These are phyloP conservation scores for Colletotrichum phormii DNA, from an alignment of 2,329 filamentous ascomycete genomes.

Conservation along the genomic window DNA sequence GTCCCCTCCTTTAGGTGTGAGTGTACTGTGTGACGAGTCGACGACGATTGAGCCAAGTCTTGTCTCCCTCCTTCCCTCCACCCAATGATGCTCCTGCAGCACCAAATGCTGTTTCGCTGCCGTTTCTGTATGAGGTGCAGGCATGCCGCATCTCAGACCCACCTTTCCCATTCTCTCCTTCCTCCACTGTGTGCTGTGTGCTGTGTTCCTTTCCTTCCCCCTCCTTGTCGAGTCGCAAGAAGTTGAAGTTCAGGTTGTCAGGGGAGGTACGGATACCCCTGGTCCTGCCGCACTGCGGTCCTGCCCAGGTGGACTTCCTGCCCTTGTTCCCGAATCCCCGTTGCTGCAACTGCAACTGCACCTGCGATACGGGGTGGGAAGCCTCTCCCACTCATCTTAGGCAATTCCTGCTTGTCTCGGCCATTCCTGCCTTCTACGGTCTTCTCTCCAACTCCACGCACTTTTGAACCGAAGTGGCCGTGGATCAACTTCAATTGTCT, in stretches of 20 bases:
- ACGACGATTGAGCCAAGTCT: not conserved
- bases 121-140: conserved; percentile 13
- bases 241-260: not conserved
- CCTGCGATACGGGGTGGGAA: conserved; percentile 12
- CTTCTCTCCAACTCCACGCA: conserved; percentile 14
- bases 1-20: conserved; percentile 5
- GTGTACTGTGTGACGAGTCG: not conserved
- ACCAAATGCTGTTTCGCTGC: conserved; percentile 21
- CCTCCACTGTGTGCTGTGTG: no score
- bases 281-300: not conserved
- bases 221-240: not conserved
- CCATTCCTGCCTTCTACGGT: conserved; percentile 22
- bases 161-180: not conserved
- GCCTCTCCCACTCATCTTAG: conserved; percentile 5
- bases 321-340: conserved; percentile 1
- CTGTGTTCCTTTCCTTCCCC: not conserved
- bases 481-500: not conserved
- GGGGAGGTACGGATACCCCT: not conserved
- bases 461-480: conserved; percentile 7
- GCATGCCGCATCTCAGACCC: not conserved
- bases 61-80: not conserved
- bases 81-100: not conserved
- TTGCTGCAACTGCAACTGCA: not conserved
- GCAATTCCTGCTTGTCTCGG: conserved; percentile 30
- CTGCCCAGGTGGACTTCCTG: not conserved